A percentile compares a stretch with the other conserved stretches of the same genome.
phyloP scores from a whole-genome alignment of 306 rosid species.

The Vigna radiata region DNA sequence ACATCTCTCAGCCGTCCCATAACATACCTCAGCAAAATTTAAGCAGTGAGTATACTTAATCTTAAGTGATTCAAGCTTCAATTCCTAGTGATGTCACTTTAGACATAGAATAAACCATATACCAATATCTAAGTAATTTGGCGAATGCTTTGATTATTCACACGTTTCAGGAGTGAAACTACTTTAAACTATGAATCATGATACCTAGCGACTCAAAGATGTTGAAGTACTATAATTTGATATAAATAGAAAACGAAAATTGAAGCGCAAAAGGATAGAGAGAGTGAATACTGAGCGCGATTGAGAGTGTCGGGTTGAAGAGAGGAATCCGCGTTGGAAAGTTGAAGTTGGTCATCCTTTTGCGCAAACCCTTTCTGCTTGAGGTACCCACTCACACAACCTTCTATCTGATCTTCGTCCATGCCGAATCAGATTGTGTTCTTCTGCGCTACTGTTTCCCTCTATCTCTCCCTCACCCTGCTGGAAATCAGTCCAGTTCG shows the following conservation, averaged over 20 bases:
- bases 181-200: background rate
- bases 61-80: too few species aligned
- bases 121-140: too few species aligned
- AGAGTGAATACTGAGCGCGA: conserved; percentile 33
- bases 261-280: background rate
- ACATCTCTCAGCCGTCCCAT: background rate
- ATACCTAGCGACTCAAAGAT: background rate
- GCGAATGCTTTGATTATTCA: too few species aligned
- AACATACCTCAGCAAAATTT: background rate
- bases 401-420: conserved; percentile 69
- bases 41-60: background rate
- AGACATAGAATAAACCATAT: too few species aligned
- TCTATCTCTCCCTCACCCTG: too few species aligned
- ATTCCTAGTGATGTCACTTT: too few species aligned
- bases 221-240: background rate
- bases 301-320: conserved; percentile 47
- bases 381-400: conserved; percentile 60
- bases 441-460: too few species aligned
- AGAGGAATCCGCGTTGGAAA: conserved; percentile 34
- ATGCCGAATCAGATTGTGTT: background rate
- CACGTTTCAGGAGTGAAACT: too few species aligned
- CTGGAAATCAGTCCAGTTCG: too few species aligned
- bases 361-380: conserved; percentile 77
- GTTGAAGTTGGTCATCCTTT: conserved; percentile 60
- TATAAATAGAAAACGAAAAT: background rate